These are phyloP conservation scores for Novymonas esmeraldas DNA, from an alignment of 208 protist species.

Conservation along the genomic window DNA sequence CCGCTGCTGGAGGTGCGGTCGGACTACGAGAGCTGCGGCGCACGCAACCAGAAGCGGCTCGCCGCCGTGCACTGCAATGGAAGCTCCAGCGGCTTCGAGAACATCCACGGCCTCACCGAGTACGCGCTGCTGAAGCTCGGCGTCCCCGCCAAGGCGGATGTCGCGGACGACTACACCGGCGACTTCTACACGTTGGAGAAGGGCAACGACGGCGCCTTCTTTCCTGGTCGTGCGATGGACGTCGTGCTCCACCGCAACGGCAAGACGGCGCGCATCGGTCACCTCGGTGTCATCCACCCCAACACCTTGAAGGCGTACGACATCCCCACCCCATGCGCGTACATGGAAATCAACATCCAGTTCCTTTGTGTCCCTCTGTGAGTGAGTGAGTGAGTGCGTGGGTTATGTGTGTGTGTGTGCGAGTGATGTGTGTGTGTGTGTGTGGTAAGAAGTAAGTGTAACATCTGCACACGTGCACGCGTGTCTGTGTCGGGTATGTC, in stretches of 20 bases:
- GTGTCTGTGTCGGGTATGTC: too few species aligned
- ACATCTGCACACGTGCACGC: too few species aligned
- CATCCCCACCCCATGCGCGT: constrained; percentile 91
- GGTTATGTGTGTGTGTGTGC: neutral
- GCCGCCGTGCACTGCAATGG: constrained; percentile 86
- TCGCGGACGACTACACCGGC: constrained; percentile 20
- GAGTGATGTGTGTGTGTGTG: neutral
- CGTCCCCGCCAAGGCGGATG: constrained; percentile 40
- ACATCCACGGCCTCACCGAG: constrained; percentile 77
- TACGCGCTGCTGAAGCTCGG: constrained; percentile 80
- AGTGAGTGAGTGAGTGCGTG: neutral
- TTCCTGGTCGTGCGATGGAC: constrained; percentile 88
- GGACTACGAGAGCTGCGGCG: constrained; percentile 77
- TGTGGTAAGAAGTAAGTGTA: too few species aligned
- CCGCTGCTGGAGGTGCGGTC: constrained; percentile 65
- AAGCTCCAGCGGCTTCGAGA: constrained; percentile 78
- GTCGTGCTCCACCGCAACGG: constrained; percentile 76
- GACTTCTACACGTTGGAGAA: constrained; percentile 65
- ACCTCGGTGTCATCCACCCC: constrained; percentile 88
- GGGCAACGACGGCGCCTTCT: constrained; percentile 87
- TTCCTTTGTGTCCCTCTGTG: constrained; percentile 53
- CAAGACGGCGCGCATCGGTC: constrained; percentile 63
- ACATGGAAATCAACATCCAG: constrained; percentile 94
- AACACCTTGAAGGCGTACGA: constrained; percentile 94
- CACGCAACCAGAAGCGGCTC: constrained; percentile 89